phyloP scores from a whole-genome alignment of 75 land plant species.

The Ceratopteris richardii region DNA sequence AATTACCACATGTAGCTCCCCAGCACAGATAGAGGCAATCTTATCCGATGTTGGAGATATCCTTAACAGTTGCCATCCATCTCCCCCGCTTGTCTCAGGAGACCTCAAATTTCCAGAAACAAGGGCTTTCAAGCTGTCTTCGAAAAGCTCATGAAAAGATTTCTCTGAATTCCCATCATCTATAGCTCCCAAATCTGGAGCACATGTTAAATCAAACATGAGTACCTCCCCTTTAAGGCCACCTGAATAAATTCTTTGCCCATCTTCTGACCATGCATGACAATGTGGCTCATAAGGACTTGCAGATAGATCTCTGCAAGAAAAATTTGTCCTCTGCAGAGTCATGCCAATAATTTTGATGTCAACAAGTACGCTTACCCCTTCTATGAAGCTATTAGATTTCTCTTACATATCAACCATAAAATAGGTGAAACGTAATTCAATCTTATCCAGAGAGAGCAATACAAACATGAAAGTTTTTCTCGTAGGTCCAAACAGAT shows the following conservation, averaged over 20 bases:
- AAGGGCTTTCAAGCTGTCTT: neutral
- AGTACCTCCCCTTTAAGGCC: constrained; percentile 17
- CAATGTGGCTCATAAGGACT: constrained; percentile 15
- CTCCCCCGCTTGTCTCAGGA: neutral
- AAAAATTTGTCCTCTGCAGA: constrained; percentile 14
- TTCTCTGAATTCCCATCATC: neutral
- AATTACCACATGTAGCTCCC: constrained; percentile 15
- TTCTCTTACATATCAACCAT: neutral
- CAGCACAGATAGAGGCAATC: constrained; percentile 10
- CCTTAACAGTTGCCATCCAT: constrained; percentile 1
- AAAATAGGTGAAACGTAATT: neutral
- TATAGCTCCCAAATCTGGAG: neutral
- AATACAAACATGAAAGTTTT: constrained; percentile 16
- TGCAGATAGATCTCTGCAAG: neutral
- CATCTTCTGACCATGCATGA: constrained; percentile 20
- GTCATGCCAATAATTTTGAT: constrained; percentile 1
- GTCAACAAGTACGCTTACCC: no score
- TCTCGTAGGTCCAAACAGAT: constrained; percentile 16
- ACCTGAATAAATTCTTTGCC: constrained; percentile 15
- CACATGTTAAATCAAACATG: constrained; percentile 6
- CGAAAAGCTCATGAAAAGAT: constrained; percentile 2
- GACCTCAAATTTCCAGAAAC: neutral
- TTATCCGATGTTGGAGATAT: neutral
- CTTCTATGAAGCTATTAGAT: no score
- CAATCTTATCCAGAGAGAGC: neutral